Evolutionary conservation across 345 rosid species (phyloP).

Genomic region (Eucalyptus virginea): DNA sequence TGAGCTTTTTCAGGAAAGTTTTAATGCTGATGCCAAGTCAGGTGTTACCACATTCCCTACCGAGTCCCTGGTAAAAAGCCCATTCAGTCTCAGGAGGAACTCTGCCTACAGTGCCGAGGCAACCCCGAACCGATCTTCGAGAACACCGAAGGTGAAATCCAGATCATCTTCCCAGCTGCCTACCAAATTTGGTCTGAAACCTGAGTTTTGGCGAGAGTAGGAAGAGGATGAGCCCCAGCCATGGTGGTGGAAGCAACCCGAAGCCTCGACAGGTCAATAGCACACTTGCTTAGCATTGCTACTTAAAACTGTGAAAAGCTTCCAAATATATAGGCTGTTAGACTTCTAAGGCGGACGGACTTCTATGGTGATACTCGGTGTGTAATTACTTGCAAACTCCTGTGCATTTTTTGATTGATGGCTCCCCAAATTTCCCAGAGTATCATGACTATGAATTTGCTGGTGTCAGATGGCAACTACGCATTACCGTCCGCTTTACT

Average conservation of each 20-base stretch:
- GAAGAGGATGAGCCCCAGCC: constrained; percentile 11
- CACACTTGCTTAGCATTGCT: not conserved
- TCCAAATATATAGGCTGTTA: not conserved
- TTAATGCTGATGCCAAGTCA: not conserved
- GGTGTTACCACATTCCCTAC: not conserved
- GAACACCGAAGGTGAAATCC: constrained; percentile 6
- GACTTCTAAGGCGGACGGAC: not conserved
- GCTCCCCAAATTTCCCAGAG: not conserved
- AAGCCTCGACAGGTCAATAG: not conserved
- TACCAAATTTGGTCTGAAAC: constrained; percentile 25
- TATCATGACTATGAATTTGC: not conserved
- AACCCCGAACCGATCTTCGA: not conserved
- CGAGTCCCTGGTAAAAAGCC: not conserved
- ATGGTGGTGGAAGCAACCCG: not conserved
- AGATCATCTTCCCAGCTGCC: constrained; percentile 20
- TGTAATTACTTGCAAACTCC: not conserved
- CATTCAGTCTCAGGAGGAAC: not conserved
- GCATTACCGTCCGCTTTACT: not conserved
- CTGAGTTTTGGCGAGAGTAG: constrained; percentile 31
- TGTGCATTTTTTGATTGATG: not conserved
- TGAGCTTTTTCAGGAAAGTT: constrained; percentile 45
- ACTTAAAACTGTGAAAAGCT: not conserved
- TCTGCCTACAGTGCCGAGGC: constrained; percentile 1
- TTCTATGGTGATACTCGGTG: not conserved
- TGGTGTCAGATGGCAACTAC: not conserved